Evolutionary conservation across 441 rosid species (phyloP), one percentile per base, ranked within the genome.

Genomic region (Erodium moschatum): DNA sequence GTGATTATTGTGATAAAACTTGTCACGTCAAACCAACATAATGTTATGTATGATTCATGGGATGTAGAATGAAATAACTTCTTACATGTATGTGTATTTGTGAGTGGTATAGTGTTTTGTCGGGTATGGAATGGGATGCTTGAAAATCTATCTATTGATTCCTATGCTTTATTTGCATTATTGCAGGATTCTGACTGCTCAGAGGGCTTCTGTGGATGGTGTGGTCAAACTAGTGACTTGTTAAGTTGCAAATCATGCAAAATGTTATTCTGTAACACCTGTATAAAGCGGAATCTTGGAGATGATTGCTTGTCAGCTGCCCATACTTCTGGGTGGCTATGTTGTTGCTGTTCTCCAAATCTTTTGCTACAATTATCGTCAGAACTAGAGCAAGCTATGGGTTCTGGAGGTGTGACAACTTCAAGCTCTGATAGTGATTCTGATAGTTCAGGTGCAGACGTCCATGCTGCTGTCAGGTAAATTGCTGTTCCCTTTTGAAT

Each of bases 151-250:
- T 44, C 20, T 35, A 68, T 18, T n/a, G 24, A 54, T 16, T 72
- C 69, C 24, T 52, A 67, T 66, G 38, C 61, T 70, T 27, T 48
- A 70, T 63, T 70, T 20, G 13, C 71, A 64, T 79, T 69, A 64
- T 72, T 72, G 81, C 86, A 96, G 98, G 90, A 84, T 78, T 62
- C 78, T 66, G 87, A 86, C 68, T 84, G 91, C 75, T 76, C 76
- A 29, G 97, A 84, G 75, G 79, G 87, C 77, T 86, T 86, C 74
- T 92, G 99, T 81, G 89, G 85, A 70, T 96, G 99, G 97, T 96
- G 99, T 69, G 98, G 97, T 68, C 85, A 64, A 73, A 75, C 78
- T 74, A 75, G 69, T 73, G 92, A 92, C 77, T 84, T 96, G 62
- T 73, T 92, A 66, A 84, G 84, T 72, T 96, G 99, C 76, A 84